Base-by-base conservation (phyloP, 768 basidiomycete species). In the Termitomyces sp. region DNA sequence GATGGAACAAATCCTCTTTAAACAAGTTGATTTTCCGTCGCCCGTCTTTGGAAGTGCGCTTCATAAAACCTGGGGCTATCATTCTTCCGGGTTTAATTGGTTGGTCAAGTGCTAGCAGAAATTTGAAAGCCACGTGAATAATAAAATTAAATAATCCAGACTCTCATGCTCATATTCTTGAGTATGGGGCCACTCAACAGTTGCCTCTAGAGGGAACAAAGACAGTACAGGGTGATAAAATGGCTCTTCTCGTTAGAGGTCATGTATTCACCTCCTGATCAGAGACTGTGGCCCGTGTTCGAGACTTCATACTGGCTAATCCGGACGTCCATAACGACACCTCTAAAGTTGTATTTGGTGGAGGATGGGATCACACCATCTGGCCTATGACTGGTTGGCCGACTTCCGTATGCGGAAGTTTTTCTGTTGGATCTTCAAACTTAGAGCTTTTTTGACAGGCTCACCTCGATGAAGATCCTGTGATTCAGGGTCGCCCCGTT, bases 341-440 rank as follows among this genome's bases (percentile, higher is more conserved):
- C 14, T 77, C 82, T 25, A 82, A 79, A 64, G 86, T 86, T 71
- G 81, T 96, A 15, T 82, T 86, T 58, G 93, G 93, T 2, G 85
- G 89, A 70, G 95, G 94, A 1, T 96, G 95, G 94, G 92, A 96
- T 71, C 95, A 96, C 72, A 96, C 92, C 1, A 74, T 81, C 57
- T 91, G 89, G 89, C 76, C 81, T 8, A 70, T 70, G 20, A 72
- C 76, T 36, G 74, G 76, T 25, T 93, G 87, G 80, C 92, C 92
- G 7, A 84, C 82, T 48, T 81, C 86, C 60, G 92, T 92, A 67
- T 60, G 83, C 76, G 43, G 37, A 57, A 40, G 60, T 12, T 49
- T 45, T n/a, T 58, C 40, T 45, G 47, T 11, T 20, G 15, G 40
- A 32, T 14, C 14, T 56, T 37, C 29, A 3, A 29, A 36, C 6